These are phyloP conservation scores for Claviceps humidiphila DNA, from an alignment of 2,329 filamentous ascomycete species.

Conservation along the genomic window DNA sequence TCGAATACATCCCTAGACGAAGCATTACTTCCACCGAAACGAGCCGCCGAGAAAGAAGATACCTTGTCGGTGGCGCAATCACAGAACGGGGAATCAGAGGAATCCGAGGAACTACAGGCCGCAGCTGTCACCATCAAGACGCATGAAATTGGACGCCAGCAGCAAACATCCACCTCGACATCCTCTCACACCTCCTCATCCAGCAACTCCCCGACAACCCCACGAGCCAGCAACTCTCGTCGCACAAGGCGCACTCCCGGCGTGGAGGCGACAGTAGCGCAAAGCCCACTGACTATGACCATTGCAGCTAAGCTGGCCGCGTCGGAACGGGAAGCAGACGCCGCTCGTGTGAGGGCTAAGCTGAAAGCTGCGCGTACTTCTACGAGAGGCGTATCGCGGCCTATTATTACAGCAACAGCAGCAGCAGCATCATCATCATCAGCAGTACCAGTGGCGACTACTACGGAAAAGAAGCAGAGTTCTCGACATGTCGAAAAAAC, in stretches of 20 bases:
- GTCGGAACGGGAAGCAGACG: slow-evolving; percentile 50
- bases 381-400: slow-evolving; percentile 18
- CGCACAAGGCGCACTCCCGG: not conserved
- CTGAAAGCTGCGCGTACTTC: slow-evolving; percentile 38
- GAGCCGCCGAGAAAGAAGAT: slow-evolving; percentile 6
- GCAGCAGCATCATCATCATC: not conserved
- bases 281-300: slow-evolving; percentile 46
- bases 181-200: not conserved
- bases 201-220: not conserved
- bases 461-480: not conserved
- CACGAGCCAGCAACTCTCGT: not conserved
- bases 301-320: slow-evolving; percentile 52
- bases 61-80: not conserved
- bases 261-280: slow-evolving; percentile 21
- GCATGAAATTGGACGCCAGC: not conserved
- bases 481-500: no score
- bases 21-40: slow-evolving; percentile 15
- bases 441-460: slow-evolving; percentile 8
- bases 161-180: not conserved
- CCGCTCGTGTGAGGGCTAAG: slow-evolving; percentile 49
- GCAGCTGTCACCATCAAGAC: not conserved
- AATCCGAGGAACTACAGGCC: not conserved
- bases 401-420: slow-evolving; percentile 9
- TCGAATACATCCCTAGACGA: slow-evolving; percentile 22
- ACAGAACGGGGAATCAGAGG: not conserved